phyloP scores from a whole-genome alignment of 106 monocot genomes.

The Dendrobium chrysotoxum region DNA sequence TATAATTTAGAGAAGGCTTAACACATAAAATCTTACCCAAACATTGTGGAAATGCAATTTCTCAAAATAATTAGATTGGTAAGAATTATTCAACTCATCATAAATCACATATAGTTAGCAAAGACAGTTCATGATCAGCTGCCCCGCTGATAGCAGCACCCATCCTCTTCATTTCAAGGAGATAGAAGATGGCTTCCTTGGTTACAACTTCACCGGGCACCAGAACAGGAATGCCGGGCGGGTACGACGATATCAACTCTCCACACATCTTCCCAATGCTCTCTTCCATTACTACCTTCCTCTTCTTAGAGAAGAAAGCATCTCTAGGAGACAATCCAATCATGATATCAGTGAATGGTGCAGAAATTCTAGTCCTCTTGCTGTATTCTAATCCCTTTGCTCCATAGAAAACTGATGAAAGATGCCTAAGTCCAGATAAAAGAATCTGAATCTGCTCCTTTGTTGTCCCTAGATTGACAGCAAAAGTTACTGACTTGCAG shows the following conservation, averaged over 20 bases:
- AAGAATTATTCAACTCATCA: neutral
- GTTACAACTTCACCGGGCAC: conserved; percentile 65
- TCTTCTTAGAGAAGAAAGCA: conserved; percentile 60
- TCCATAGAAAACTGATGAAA: conserved; percentile 28
- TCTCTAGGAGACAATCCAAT: conserved; percentile 46
- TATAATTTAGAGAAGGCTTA: too few species aligned
- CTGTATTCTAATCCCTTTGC: neutral
- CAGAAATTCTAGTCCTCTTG: neutral
- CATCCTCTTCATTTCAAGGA: conserved; percentile 24
- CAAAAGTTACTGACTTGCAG: conserved; percentile 51
- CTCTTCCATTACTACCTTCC: conserved; percentile 22
- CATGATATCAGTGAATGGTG: conserved; percentile 19
- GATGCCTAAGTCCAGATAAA: conserved; percentile 27
- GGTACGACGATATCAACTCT: conserved; percentile 57
- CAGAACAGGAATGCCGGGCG: conserved; percentile 61
- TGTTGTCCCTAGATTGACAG: conserved; percentile 67
- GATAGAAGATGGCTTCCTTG: conserved; percentile 31
- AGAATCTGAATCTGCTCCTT: conserved; percentile 47
- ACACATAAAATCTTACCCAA: too few species aligned
- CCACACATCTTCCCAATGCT: conserved; percentile 46
- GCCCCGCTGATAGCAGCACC: conserved; percentile 64
- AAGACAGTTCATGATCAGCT: conserved; percentile 38
- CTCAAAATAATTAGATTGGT: neutral
- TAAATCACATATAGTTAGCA: conserved; percentile 40
- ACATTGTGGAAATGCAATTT: too few species aligned